Base-by-base conservation (phyloP, 2,329 filamentous ascomycete species). In the Lachnellula hyalina region DNA sequence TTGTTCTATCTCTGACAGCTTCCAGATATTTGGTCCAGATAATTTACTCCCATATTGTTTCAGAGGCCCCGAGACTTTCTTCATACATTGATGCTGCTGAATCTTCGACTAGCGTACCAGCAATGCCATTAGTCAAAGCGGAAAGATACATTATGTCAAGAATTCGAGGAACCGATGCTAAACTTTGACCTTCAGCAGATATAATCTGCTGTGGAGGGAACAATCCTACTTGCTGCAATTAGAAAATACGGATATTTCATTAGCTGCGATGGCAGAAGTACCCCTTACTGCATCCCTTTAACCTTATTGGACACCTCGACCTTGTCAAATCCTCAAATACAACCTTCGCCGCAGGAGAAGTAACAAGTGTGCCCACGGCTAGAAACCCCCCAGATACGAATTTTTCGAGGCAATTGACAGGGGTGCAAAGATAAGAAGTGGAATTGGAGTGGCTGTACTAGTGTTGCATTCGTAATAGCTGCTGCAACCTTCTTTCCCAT, bases 91-190 rank as follows among this genome's bases (percentile, higher is more conserved):
- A 15, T 11, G 11, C 5, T 44, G 15, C 11, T 44, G 14, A 40
- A 40, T n/a, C 38, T 40, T 2, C 15, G 38, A 15, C 42, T 32
- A 40, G 49, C 49, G 5, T 55, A 55, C 44, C 49, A 55, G 32
- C 42, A 44, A n/a, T 55, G 53, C 48, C 52, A 55, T 49, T 36
- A 51, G 41, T 17, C 12, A 17, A 41, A 2, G 17, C 17, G 38
- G 38, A 41, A 41, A 17, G 5, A 15, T 19, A 4, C 15, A 19
- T 41, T 2, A 7, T 41, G 38, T 9, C 15, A 32, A 32, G 28
- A 12, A 11, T 12, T 4, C 28, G 28, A 32, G 28, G 28, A 32
- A 12, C 28, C 9, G 11, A 11, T 1, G 3, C 28, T 11, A 9
- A 4, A 32, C 2, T 32, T 41, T 11, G 12, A 41, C 38, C 8